Evolutionary conservation across 2,329 filamentous ascomycete genomes (phyloP), one percentile per base, ranked within the genome.

Genomic region (Epichloe sibirici): DNA sequence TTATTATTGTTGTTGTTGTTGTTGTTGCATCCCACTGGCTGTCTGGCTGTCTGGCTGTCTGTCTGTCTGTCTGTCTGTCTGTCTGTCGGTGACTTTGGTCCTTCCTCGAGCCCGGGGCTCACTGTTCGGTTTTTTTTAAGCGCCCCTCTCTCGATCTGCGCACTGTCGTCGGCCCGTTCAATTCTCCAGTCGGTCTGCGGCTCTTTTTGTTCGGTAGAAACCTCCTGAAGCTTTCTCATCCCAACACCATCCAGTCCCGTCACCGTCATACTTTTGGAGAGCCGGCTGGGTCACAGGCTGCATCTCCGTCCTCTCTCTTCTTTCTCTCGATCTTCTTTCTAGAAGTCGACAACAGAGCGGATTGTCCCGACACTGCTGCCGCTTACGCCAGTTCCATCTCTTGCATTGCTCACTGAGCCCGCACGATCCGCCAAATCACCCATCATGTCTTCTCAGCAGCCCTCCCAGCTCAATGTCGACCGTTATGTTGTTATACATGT

Each of bases 401-500:
- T 48, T 55, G 48, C 49, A 49, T 59, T 58, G 56, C 56, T 56
- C 42, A 40, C 53, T 55, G 53, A 58, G 53, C 54, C 56, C 49
- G 50, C 48, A 49, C 45, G 48, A 53, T 51, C 51, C 50, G 46
- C 52, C 55, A 34, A 31, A 35, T 49, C 56, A 59, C 59, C 50
- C 55, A 65, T 59, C 62, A 72, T 71, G 69, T 62, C 69, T 61
- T 63, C 69, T 52, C 69, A 70, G 60, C 67, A 67, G 58, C 57
- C 64, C 51, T 76, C 75, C 49, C 80, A 81, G 61, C 78, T 83
- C 62, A 86, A 86, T 73, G 81, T 95, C 72, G 93, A 98, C 75
- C 88, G 91, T 70, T 98, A 95, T 73, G 86, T 96, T 60, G 88
- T 98, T 65, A 95, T 97, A 69, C 93, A 98, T 72, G 91, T 97